Evolutionary conservation across 225 moss, liverwort and hornwort species (phyloP).

Genomic region (Straminergon stramineum): DNA sequence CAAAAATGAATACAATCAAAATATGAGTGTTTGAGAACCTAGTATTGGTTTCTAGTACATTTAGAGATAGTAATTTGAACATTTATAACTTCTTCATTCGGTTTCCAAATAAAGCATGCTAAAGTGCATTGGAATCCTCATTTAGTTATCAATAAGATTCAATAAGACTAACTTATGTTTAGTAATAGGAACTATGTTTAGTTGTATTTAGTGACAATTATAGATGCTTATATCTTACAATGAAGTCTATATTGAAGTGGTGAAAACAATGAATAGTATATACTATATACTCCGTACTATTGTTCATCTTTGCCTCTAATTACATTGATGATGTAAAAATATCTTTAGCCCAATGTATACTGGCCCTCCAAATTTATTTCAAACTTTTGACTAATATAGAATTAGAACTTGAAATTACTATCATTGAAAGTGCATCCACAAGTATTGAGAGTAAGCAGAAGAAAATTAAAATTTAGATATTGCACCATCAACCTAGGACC

Average conservation of each 20-base stretch:
- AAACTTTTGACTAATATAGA: neutral
- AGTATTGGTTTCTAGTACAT: neutral
- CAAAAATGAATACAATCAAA: neutral
- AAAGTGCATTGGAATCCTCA: neutral
- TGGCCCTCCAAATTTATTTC: neutral
- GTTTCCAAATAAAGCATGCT: neutral
- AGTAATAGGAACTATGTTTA: neutral
- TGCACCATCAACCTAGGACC: fast-evolving
- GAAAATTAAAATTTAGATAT: neutral
- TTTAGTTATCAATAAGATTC: neutral
- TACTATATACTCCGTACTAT: neutral
- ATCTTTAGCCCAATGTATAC: fast-evolving
- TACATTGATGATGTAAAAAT: neutral
- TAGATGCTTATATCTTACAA: neutral
- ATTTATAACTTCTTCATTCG: neutral
- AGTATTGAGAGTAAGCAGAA: neutral
- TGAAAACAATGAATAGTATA: neutral
- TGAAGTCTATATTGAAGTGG: neutral
- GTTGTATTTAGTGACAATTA: neutral
- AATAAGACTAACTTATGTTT: neutral
- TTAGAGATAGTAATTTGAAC: neutral
- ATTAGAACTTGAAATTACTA: neutral
- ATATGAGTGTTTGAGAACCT: too few relatives aligned
- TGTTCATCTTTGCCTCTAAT: neutral
- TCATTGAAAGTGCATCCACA: too few relatives aligned